Evolutionary conservation across 2,329 filamentous ascomycete genomes (phyloP).

Genomic region (Rhexocercosporidium sp.): DNA sequence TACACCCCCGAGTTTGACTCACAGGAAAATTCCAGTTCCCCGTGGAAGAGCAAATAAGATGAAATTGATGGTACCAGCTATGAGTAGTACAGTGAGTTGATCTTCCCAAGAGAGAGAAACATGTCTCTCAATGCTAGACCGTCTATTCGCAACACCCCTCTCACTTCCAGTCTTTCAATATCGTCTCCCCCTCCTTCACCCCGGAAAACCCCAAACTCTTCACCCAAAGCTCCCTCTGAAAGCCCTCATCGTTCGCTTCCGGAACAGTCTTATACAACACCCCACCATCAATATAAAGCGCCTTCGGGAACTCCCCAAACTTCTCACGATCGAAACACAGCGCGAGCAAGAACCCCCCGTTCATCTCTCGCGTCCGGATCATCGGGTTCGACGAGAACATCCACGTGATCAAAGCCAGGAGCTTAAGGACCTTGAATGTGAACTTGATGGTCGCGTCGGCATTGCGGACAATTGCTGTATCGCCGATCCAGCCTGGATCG

Average conservation of each 20-base stretch:
- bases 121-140: no score
- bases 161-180: conserved; percentile 38
- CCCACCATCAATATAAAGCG: conserved; percentile 45
- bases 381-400: conserved; percentile 42
- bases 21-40: no score
- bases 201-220: conserved; percentile 38
- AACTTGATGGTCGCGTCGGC: conserved; percentile 33
- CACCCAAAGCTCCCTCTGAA: conserved; percentile 43
- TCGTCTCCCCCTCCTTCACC: conserved; percentile 41
- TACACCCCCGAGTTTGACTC: no score
- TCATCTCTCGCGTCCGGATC: conserved; percentile 42
- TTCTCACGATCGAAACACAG: conserved; percentile 42
- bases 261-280: conserved; percentile 38
- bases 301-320: conserved; percentile 38
- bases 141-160: neutral
- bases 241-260: conserved; percentile 42
- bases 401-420: conserved; percentile 28
- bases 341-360: conserved; percentile 42
- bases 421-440: conserved; percentile 16
- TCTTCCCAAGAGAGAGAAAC: no score
- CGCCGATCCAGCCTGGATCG: conserved; percentile 44
- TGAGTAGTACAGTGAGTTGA: no score
- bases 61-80: no score
- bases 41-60: no score
- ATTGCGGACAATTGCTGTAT: conserved; percentile 40